These are phyloP conservation scores for Crithidia mellificae DNA, from an alignment of 208 protist genomes.

Conservation along the genomic window DNA sequence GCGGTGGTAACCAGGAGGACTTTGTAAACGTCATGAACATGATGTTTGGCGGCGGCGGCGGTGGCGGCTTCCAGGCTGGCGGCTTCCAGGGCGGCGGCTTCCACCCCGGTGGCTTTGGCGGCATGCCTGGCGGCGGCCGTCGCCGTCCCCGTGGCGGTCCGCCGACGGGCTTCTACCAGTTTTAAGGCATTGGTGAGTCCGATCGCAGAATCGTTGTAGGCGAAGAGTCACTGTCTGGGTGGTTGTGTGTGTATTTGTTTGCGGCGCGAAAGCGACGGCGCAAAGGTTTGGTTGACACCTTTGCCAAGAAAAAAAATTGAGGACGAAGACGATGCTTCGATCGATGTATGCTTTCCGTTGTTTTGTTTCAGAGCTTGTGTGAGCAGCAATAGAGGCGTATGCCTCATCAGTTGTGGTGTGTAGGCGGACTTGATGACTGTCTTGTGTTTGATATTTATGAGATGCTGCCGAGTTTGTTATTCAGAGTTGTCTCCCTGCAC, in stretches of 20 bases:
- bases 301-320: too few relatives aligned
- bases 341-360: too few relatives aligned
- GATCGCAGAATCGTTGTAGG: too few relatives aligned
- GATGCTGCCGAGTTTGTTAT: neutral
- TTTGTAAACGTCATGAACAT: slow-evolving; percentile 61
- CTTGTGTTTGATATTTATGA: too few relatives aligned
- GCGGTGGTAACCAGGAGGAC: slow-evolving; percentile 36
- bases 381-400: too few relatives aligned
- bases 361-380: too few relatives aligned
- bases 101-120: slow-evolving; percentile 21
- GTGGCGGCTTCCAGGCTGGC: slow-evolving; percentile 14
- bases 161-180: slow-evolving; percentile 34
- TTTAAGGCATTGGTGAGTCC: too few relatives aligned
- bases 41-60: slow-evolving; percentile 57
- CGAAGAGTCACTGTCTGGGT: too few relatives aligned
- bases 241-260: too few relatives aligned
- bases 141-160: slow-evolving; percentile 35
- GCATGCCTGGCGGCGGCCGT: slow-evolving; percentile 29
- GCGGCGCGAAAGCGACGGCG: neutral
- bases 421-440: too few relatives aligned
- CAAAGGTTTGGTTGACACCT: neutral
- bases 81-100: slow-evolving; percentile 19
- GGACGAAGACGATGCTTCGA: too few relatives aligned
- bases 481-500: neutral
- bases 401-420: too few relatives aligned